A percentile compares a stretch with the other conserved stretches of the same genome.
phyloP scores from a whole-genome alignment of 805 yeast species.

The Hanseniaspora lachancei region DNA sequence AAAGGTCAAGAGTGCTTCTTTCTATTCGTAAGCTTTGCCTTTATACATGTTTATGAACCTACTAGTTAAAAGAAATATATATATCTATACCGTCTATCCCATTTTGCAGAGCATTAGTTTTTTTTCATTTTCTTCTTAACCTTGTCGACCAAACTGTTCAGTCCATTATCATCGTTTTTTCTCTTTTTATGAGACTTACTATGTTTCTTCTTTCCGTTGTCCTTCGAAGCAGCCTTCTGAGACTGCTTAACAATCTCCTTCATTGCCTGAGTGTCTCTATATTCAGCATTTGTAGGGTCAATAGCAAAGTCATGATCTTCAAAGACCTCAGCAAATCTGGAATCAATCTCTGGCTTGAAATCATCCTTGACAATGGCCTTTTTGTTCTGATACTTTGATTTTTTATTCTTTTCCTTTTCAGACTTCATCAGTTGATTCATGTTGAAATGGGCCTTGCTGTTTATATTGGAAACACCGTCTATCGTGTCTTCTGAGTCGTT shows the following conservation, averaged over 20 bases:
- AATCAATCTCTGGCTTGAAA: conserved; percentile 68
- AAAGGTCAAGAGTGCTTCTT: conserved; percentile 86
- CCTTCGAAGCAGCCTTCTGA: conserved; percentile 34
- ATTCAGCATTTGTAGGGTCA: conserved; percentile 87
- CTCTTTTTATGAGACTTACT: conserved; percentile 14
- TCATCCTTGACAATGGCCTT: conserved; percentile 40
- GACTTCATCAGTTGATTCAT: conserved; percentile 66
- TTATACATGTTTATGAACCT: conserved; percentile 6
- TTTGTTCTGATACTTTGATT: conserved; percentile 33
- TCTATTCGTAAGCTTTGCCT: conserved; percentile 55
- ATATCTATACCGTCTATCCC: not conserved
- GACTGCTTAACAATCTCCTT: conserved; percentile 67
- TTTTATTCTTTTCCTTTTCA: conserved; percentile 50
- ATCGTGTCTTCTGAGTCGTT: conserved; percentile 40
- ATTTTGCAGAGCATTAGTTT: not conserved
- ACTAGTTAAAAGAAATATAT: not conserved
- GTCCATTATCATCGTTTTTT: conserved; percentile 14
- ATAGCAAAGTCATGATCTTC: conserved; percentile 84
- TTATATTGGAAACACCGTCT: conserved; percentile 24
- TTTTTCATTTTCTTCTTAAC: conserved; percentile 33
- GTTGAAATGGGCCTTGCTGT: conserved; percentile 51
- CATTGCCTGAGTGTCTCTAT: conserved; percentile 79
- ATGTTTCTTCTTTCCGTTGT: conserved; percentile 18
- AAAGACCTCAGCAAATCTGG: conserved; percentile 71
- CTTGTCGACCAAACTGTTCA: conserved; percentile 35